Base-by-base conservation (phyloP, 306 rosid genomes). In the Prinsepia uniflora region DNA sequence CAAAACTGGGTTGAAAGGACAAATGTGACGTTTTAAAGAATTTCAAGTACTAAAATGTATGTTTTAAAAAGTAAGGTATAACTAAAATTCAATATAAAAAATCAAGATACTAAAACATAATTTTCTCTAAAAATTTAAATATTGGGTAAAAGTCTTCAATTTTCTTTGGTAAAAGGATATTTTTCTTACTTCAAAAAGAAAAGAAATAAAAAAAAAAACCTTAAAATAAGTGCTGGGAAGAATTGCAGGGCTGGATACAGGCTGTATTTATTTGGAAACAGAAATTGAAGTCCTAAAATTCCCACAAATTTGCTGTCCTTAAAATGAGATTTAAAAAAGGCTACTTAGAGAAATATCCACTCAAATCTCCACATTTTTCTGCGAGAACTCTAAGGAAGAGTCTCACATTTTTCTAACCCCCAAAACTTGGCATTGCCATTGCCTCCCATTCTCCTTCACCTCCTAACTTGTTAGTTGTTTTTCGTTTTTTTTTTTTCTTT, bases 351-450 rank as follows among this genome's bases (percentile, higher is more conserved):
- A 66, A 10, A 72, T 66, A 69, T 74, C 84, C 84, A 62, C 77
- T 78, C 74, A 68, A 76, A 80, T 65, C 76, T 69, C 87, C 87
- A 40, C 58, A 19, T 54, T 77, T 80, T 74, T 80, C 87, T 83
- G 81, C 24, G 50, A 53, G 68, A 81, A 70, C 19, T 74, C 74
- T 49, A 55, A 55, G 54, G 61, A 60, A 67, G 49, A 81, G 63
- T 72, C 76, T 81, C 81, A 49, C 89, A 67, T 41, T 44, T 40
- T 67, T 65, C 48, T 17, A 64, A 59, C 49, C 44, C 63, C 63
- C 36, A 20, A 74, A 73, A 70, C 82, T 63, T 77, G 79, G 67
- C 75, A 71, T 30, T 24, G 17, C 34, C 57, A 5, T 19, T 71
- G 68, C 73, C 66, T 39, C 60, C 19, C 61, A 12, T 58, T 67